Conservation (phyloP, 1,284 basidiomycete species). For the Trichosporon asahii region DNA sequence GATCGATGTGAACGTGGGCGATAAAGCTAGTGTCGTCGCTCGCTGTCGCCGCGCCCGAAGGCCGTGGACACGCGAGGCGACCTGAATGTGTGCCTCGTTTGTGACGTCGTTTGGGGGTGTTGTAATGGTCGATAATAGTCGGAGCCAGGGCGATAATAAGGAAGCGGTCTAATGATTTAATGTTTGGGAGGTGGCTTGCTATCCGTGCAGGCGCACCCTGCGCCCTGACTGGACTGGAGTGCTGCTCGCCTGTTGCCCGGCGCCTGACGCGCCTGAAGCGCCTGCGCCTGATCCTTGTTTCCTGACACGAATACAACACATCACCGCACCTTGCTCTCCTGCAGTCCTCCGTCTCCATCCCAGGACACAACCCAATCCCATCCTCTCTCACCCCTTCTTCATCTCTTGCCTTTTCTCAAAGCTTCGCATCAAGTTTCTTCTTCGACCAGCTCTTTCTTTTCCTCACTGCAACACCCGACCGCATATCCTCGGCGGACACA, state of each 20-base stretch:
- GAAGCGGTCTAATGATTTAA: not conserved
- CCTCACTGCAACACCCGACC: not conserved
- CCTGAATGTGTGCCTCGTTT: not conserved
- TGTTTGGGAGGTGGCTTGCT: slow-evolving; percentile 1
- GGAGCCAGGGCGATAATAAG: not conserved
- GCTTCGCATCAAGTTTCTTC: not conserved
- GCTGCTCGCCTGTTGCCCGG: not conserved
- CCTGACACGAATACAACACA: slow-evolving; percentile 9
- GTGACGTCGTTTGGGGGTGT: not conserved
- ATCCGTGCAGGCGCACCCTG: not conserved
- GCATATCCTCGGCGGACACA: not conserved
- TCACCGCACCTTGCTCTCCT: not conserved
- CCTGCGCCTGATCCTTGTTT: slow-evolving; percentile 3
- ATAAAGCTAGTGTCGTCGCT: not conserved
- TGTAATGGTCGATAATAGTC: not conserved
- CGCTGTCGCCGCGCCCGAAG: not conserved
- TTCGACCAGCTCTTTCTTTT: not conserved
- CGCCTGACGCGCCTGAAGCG: not conserved
- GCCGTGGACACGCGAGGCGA: not conserved
- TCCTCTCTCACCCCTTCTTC: not conserved
- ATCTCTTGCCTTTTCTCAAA: not conserved
- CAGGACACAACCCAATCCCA: not conserved
- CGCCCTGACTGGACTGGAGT: not conserved
- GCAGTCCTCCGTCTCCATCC: not conserved
- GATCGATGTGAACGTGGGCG: not conserved